Base-by-base conservation (phyloP, 2,329 filamentous ascomycete species). In the Colletotrichum destructivum region DNA sequence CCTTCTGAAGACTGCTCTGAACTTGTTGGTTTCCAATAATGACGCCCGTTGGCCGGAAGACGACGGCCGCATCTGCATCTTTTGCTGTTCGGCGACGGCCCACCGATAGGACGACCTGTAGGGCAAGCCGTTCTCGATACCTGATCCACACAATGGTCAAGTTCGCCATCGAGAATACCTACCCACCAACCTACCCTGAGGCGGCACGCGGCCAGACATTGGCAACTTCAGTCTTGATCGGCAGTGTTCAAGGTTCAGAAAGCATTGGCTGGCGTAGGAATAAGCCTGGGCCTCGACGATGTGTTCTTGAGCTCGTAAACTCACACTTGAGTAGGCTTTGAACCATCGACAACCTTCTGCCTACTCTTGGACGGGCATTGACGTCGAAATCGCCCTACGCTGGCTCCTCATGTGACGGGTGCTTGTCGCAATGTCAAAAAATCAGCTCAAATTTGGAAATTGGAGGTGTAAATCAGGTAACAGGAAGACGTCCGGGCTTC, bases 11-110 rank as follows among this genome's bases (percentile, higher is more conserved):
- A 8, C 3, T 16, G 23, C 44, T 26, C 44, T 61, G 44, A 18
- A 49, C 26, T 51, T 35, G 31, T 44, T 31, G 31, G 31, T 62
- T 47, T 62, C n/a, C 35, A 51, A 40, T 46, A 62, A 40, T 31
- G n/a, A 62, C 35, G 46, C 46, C n/a, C 31, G 59, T 51, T 46
- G 11, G 5, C 59, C 44, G 59, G 44, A 62, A 62, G 44, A 49
- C n/a, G 18, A 21, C 18, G 4, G 4, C 18, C 38, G 31, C 5
- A 18, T n/a, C 31, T 38, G n/a, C 31, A 23, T 40, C 31, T 15
- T 8, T 11, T 6, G n/a, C 13, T 40, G n/a, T 23, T 15, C 16
- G 2, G 49, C 38, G 44, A 40, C 31, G 35, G 31, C 31, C 16
- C 26, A 31, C 42, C n/a, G n/a, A 35, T 15, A n/a, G 9, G 31